Evolutionary conservation across 306 rosid species (phyloP), one percentile per base, ranked within the genome.

Genomic region (Quercus parvula): DNA sequence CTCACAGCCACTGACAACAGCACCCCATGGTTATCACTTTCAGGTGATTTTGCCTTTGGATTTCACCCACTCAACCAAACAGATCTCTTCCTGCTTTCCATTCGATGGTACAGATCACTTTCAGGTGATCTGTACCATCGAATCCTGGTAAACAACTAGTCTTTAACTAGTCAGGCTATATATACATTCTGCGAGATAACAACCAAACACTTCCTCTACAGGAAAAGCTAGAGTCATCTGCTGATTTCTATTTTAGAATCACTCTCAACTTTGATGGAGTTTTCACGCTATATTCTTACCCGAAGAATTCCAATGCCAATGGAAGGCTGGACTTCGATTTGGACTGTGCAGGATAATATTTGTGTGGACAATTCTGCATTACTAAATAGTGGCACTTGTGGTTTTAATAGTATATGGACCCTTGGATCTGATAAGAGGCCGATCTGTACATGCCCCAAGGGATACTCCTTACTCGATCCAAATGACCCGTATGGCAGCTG

Each of bases 11-110:
- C 56, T 5, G 74, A 22, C 33, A 35, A 0, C 11, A 41, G 11
- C 12, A 6, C 12, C 8, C 6, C 56, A 27, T 35, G 41, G 41
- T 35, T 35, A 35, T 35, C 41, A 35, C 41, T 35, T 35, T 35
- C 41, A 35, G 9, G 9, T n/a, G 91, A 91, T 1, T 89, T 91
- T 18, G 89, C 93, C 4, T 87, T 89, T 3, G 91, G 93, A 13
- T 91, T 91, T 81, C 83, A 31, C 2, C 75, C 31, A 64, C 70
- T 86, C 0, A 71, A 51, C 3, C 49, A 6, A 12, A 41, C 9
- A 9, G 62, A 20, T 38, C 44, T 78, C 22, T 91, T 73, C 79
- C 56, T 84, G 33, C 5, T 33, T 5, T 1, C 24, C 24, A 24
- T 24, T 24, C 24, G 24, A 24, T 24, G 24, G 24, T 24, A 24